Percentiles rank a stretch among this genome's conserved stretches.
phyloP scores from a whole-genome alignment of 345 rosid genomes.

The Eucalyptus albens region DNA sequence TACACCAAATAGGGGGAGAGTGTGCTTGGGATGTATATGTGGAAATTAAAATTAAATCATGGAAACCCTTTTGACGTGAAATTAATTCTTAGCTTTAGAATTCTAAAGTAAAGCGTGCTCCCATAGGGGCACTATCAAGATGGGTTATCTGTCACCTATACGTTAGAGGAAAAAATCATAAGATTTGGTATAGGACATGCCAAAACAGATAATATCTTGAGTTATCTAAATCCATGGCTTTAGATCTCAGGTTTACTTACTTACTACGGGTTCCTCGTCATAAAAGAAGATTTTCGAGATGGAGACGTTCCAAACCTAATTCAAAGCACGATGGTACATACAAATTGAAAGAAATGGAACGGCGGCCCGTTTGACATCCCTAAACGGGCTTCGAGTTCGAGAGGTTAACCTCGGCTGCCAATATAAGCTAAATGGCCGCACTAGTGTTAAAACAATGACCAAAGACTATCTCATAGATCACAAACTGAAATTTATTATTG shows the following conservation, averaged over 20 bases:
- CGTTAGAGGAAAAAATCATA: too few relatives aligned
- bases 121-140: background rate
- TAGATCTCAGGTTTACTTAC: background rate
- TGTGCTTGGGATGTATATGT: background rate
- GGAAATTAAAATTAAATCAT: too few relatives aligned
- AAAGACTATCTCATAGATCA: background rate
- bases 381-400: background rate
- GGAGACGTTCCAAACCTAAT: background rate
- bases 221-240: background rate
- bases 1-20: background rate
- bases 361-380: background rate
- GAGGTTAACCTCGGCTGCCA: background rate
- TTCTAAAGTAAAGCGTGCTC: too few relatives aligned
- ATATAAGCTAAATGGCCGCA: background rate
- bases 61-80: background rate
- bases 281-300: background rate
- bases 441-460: background rate
- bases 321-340: background rate
- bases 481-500: background rate
- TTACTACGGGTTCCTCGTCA: background rate
- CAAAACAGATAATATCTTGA: too few relatives aligned
- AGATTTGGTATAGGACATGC: too few relatives aligned
- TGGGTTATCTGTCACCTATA: background rate
- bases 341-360: background rate
- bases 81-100: background rate